A percentile compares a stretch with the other conserved stretches of the same genome.
Evolutionary conservation across 73 alveolate species (phyloP).

Genomic region (Stentor roeselii): DNA sequence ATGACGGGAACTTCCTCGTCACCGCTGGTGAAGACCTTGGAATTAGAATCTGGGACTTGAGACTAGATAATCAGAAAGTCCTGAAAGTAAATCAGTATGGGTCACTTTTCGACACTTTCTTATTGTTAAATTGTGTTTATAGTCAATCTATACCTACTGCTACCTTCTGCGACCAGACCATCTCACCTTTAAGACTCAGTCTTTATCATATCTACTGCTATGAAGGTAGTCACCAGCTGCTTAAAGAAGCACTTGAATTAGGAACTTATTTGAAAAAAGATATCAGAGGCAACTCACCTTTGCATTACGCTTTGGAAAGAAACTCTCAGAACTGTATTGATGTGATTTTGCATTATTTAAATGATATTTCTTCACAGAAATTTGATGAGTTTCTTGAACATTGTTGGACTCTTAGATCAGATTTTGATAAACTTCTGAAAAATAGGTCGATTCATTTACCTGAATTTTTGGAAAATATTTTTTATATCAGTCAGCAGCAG

Average conservation of each 20-base stretch:
- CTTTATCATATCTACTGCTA: background rate
- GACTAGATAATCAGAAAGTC: background rate
- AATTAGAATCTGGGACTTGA: constrained; percentile 11
- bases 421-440: background rate
- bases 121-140: no score
- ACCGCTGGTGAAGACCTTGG: background rate
- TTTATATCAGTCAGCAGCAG: background rate
- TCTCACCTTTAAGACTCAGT: background rate
- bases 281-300: background rate
- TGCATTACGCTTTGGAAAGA: background rate
- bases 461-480: background rate
- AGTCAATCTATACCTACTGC: background rate
- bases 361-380: background rate
- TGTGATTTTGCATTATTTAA: no score
- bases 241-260: background rate
- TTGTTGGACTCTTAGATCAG: background rate
- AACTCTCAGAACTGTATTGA: background rate
- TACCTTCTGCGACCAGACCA: background rate
- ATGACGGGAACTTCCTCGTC: background rate
- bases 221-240: no score
- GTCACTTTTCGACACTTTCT: background rate
- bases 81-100: no score
- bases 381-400: background rate
- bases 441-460: background rate
- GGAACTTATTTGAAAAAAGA: background rate